A percentile compares a stretch with the other conserved stretches of the same genome.
Conservation (phyloP, 73 alveolate genomes). For the Uronychia setigera region DNA sequence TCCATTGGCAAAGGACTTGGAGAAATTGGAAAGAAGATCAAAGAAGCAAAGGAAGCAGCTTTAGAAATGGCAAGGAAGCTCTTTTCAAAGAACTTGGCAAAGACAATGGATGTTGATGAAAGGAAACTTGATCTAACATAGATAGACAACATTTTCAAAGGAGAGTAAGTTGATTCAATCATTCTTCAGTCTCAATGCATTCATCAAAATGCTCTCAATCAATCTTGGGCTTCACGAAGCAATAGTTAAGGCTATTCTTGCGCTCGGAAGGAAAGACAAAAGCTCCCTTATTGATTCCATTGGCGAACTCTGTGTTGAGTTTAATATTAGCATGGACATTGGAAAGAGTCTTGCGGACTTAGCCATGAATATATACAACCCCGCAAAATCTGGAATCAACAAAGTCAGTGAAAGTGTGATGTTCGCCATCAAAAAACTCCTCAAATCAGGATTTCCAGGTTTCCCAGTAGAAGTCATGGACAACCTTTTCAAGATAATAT, state of each 20-base stretch:
- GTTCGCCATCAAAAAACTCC: constrained; percentile 18
- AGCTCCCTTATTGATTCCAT: neutral
- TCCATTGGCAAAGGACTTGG: neutral
- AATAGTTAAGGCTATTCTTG: constrained; percentile 16
- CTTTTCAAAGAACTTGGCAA: neutral
- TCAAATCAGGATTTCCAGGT: constrained; percentile 1
- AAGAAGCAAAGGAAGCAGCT: neutral
- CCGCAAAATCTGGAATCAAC: constrained; percentile 22
- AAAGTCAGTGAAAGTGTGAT: constrained; percentile 6
- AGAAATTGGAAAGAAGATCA: neutral
- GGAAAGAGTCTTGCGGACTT: constrained; percentile 3
- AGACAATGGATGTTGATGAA: neutral
- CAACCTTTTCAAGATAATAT: constrained; percentile 6
- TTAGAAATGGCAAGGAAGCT: neutral
- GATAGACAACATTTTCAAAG: neutral
- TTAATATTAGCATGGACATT: neutral
- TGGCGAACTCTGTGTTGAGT: constrained; percentile 2
- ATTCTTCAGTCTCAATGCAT: neutral
- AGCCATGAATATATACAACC: constrained; percentile 28
- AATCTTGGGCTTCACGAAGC: constrained; percentile 2
- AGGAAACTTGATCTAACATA: neutral
- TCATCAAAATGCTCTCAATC: neutral
- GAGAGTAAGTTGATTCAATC: neutral
- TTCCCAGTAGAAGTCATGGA: constrained; percentile 24
- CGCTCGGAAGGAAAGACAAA: constrained; percentile 10